Base-by-base conservation (phyloP, 2,329 filamentous ascomycete genomes). In the Penicillium sp. region DNA sequence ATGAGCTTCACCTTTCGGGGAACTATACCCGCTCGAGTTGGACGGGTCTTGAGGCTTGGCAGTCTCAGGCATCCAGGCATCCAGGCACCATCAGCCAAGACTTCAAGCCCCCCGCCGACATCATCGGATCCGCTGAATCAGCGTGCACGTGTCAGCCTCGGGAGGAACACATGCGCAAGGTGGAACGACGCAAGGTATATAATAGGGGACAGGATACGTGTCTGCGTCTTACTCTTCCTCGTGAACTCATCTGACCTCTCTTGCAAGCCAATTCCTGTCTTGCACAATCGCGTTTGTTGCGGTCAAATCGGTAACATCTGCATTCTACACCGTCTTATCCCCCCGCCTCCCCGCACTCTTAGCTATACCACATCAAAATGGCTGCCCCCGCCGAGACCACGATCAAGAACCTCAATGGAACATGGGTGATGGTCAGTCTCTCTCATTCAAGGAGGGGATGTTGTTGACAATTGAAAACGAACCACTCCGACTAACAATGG, bases 361-460 rank as follows among this genome's bases (percentile, higher is more conserved):
- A 59, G 35, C 49, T 59, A 46, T 47, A 52, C 41, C 52, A 60
- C 56, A 62, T 58, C 73, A 83, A 59, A 70, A 93, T 93, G 90
- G 89, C 90, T 64, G 88, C 89, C 61, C 90, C 90, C 56, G 75
- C 83, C 54, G 81, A 82, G 61, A 85, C 88, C 79, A 90, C 83
- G 51, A 82, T 87, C 67, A 82, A 83, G 63, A 82, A 91, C 79
- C 83, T 93, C 67, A 86, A 77, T 68, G 90, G 90, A 62, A 85
- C 83, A 70, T 93, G 87, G 83, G 74, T 81, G 59, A 84, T 93
- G 83, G 89, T 91, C 80, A 67, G 83, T 65, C 6, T 24, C 6
- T 24, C 53, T 33, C 1, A 19, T 24, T 5, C 3, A 40, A 51
- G 16, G 9, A 40, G n/a, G 10, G 19, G 33, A 52, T 13, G 13